Percentiles rank a stretch among this genome's conserved stretches.
These are phyloP conservation scores for Phoma herbarum DNA, from an alignment of 2,329 filamentous ascomycete species.

Conservation along the genomic window DNA sequence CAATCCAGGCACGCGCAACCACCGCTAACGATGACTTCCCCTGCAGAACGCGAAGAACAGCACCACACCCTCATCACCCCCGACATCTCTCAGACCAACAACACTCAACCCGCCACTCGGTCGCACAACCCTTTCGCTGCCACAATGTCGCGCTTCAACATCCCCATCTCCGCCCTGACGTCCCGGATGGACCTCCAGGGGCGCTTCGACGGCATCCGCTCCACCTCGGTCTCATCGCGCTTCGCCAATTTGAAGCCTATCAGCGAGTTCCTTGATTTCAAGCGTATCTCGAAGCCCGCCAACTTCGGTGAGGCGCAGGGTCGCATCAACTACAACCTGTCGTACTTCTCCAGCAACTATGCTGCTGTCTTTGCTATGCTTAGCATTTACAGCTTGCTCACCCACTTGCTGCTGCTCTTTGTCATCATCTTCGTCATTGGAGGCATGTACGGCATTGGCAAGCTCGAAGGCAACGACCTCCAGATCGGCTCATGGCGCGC, in stretches of 20 bases:
- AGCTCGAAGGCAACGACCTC: slow-evolving; percentile 86
- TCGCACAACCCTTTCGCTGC: slow-evolving; percentile 18
- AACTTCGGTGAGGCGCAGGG: slow-evolving; percentile 92
- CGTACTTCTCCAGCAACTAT: slow-evolving; percentile 99
- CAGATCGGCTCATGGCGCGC: slow-evolving; percentile 84
- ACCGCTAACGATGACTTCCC: slow-evolving; percentile 41
- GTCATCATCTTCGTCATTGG: slow-evolving; percentile 87
- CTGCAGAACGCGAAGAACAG: slow-evolving; percentile 41
- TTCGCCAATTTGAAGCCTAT: slow-evolving; percentile 93
- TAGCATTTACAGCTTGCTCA: slow-evolving; percentile 92
- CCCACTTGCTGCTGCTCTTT: slow-evolving; percentile 86
- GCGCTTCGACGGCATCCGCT: slow-evolving; percentile 83
- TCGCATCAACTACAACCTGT: slow-evolving; percentile 95
- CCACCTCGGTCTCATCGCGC: slow-evolving; percentile 78
- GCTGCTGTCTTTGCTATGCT: slow-evolving; percentile 92
- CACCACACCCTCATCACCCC: slow-evolving; percentile 37
- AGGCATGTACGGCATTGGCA: slow-evolving; percentile 91
- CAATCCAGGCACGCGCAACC: slow-evolving; percentile 16
- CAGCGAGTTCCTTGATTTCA: slow-evolving; percentile 94
- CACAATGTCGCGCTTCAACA: slow-evolving; percentile 85
- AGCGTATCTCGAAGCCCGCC: slow-evolving; percentile 91
- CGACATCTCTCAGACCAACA: slow-evolving; percentile 26
- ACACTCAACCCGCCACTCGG: slow-evolving; percentile 8
- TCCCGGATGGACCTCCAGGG: slow-evolving; percentile 87
- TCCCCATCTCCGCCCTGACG: slow-evolving; percentile 90